These are phyloP conservation scores for Populus hybrid DNA, from an alignment of 441 rosid genomes.

Conservation along the genomic window DNA sequence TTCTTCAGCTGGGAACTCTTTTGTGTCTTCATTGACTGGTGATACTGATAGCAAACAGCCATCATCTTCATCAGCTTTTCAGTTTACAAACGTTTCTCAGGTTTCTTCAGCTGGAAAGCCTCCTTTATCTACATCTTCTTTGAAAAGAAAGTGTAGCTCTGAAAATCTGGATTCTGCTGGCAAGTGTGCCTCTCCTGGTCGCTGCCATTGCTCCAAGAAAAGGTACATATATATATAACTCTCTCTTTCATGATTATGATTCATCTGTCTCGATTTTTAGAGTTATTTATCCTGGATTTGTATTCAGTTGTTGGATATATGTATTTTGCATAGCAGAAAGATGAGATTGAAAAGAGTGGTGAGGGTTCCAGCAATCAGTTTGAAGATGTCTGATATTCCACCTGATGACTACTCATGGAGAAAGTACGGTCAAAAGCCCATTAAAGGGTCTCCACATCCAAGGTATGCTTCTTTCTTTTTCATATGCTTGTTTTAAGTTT, in stretches of 20 bases:
- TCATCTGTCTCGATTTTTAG: neutral
- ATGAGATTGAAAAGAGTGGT: slow-evolving; percentile 58
- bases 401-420: slow-evolving; percentile 81
- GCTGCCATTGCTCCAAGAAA: slow-evolving; percentile 80
- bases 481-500: neutral
- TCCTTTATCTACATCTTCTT: slow-evolving; percentile 44
- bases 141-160: slow-evolving; percentile 61
- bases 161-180: slow-evolving; percentile 53
- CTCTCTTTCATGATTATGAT: neutral
- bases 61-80: slow-evolving; percentile 52
- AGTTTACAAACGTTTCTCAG: slow-evolving; percentile 49
- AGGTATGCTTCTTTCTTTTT: slow-evolving; percentile 31
- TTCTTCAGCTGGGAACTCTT: slow-evolving; percentile 46
- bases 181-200: slow-evolving; percentile 59
- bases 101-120: slow-evolving; percentile 52
- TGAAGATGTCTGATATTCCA: slow-evolving; percentile 71
- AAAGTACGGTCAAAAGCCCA: slow-evolving; percentile 80
- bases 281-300: neutral
- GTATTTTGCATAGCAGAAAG: slow-evolving; percentile 36
- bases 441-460: slow-evolving; percentile 82
- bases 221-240: slow-evolving; percentile 34
- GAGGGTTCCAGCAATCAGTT: slow-evolving; percentile 70
- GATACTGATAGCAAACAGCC: slow-evolving; percentile 45
- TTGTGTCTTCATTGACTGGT: slow-evolving; percentile 45
- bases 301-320: neutral